Conservation (phyloP, 1,284 basidiomycete species). For the Cryptococcus neoformans region DNA sequence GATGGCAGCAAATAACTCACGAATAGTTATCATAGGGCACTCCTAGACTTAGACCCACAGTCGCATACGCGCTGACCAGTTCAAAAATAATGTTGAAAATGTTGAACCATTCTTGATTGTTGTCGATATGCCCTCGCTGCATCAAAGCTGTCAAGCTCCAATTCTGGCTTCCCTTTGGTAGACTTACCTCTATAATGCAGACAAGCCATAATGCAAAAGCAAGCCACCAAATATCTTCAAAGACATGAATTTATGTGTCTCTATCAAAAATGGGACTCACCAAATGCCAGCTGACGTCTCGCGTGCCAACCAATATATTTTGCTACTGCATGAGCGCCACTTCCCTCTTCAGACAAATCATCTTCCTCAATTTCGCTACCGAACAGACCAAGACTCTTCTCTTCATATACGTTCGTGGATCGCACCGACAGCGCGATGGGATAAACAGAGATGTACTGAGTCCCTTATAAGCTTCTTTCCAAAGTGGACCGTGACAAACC, state of each 20-base stretch:
- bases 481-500: constrained; percentile 37
- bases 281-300: constrained; percentile 14
- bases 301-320: constrained; percentile 49
- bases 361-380: constrained; percentile 55
- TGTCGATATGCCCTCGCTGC: constrained; percentile 57
- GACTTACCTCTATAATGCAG: constrained; percentile 77
- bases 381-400: constrained; percentile 76
- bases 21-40: constrained; percentile 56
- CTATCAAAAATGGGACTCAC: constrained; percentile 1
- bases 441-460: constrained; percentile 52
- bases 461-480: background rate
- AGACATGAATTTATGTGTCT: background rate
- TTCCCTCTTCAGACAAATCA: constrained; percentile 34
- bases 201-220: constrained; percentile 71
- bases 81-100: constrained; percentile 52
- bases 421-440: constrained; percentile 69
- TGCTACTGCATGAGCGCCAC: constrained; percentile 45
- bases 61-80: constrained; percentile 81
- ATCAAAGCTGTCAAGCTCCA: constrained; percentile 31
- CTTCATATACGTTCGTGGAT: constrained; percentile 99
- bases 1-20: constrained; percentile 15
- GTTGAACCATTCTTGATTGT: constrained; percentile 65
- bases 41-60: constrained; percentile 80
- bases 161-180: background rate
- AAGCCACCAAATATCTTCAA: constrained; percentile 81